Base-by-base conservation (phyloP, 768 basidiomycete genomes). In the Suillus luteus region DNA sequence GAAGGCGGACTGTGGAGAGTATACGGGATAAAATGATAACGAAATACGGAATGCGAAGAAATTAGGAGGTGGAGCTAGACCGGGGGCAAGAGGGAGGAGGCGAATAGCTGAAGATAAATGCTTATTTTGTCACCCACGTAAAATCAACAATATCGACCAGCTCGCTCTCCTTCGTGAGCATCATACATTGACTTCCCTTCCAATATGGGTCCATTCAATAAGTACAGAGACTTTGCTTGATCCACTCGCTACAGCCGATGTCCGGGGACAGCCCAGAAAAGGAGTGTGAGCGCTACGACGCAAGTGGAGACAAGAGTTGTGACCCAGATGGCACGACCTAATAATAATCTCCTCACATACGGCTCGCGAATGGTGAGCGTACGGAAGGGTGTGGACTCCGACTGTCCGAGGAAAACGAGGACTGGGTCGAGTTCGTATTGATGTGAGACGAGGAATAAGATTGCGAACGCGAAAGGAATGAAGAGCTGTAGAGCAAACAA, bases 371-470 rank as follows among this genome's bases (percentile, higher is more conserved):
- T 95, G 49, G 83, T 85, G 60, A 99, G 89, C 6, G 93, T 94
- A 62, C 92, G 89, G 87, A 99, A 99, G 2, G 96, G 96, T 12
- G 95, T 97, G 46, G 96, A 97, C 76, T 99, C 97, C 51, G 95
- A 96, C 75, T 93, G 92, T 65, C 89, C 89, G 71, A 98, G 78
- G 79, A 99, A 93, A 67, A 98, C 92, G 68, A 99, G 89, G 71
- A 99, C 81, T 12, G 97, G 97, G 74, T 98, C 96, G 60, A 99
- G 89, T 76, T 97, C 95, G 78, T 99, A 99, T 76, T 96, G 95
- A 72, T 97, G 93, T 17, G 96, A 94, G 63, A 99, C 83, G 67
- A 99, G 88, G 81, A 92, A 92, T 68, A 97, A 89, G 71, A 92
- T 79, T 61, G 96, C 93, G 68, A 99, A 74, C 24, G 91, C 82